Base-by-base conservation (phyloP, 2,329 filamentous ascomycete genomes). In the Xylaria sp. region DNA sequence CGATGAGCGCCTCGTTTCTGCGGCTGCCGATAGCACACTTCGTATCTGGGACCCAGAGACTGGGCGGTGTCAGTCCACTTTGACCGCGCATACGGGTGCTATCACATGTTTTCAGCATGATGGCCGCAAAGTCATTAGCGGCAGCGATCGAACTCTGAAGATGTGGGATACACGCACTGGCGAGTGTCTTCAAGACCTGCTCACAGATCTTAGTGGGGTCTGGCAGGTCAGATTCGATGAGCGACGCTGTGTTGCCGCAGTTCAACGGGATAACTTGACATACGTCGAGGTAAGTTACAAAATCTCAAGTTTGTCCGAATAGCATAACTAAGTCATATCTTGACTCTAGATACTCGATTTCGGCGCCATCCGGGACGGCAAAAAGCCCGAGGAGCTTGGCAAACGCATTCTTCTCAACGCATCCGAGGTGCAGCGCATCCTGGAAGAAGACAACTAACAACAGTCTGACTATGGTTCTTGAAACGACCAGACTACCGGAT, bases 51-150 rank as follows among this genome's bases (percentile, higher is more conserved):
- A 99, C 70, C 95, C 95, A 0, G 93, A 97, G 73, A 93, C 85
- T 44, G 95, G 95, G 7, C 89, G 91, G 67, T 98, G 95, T 76
- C 93, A 92, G 75, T 93, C 90, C 72, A 94, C 90, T 10, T 82
- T 99, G 60, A 94, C 90, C 69, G 95, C 95, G 0, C 95, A 99
- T 72, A 98, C 94, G 0, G 95, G 94, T 35, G 95, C 95, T 21
- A 99, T 99, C 67, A 99, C 95, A 4, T 99, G 95, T 76, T 99
- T 99, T 77, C 95, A 99, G 77, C 95, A 99, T 70, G 95, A 99
- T 73, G 92, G 90, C 0, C 90, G 93, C 68, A 99, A 99, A 74
- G 93, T 99, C 33, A 97, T 99, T 59, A 96, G 92, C 40, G 95
- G 95, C 57, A 97, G 92, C 61, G 95, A 99, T 75, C 89, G 94